Evolutionary conservation across 306 rosid species (phyloP).

Genomic region (Pueraria montana): DNA sequence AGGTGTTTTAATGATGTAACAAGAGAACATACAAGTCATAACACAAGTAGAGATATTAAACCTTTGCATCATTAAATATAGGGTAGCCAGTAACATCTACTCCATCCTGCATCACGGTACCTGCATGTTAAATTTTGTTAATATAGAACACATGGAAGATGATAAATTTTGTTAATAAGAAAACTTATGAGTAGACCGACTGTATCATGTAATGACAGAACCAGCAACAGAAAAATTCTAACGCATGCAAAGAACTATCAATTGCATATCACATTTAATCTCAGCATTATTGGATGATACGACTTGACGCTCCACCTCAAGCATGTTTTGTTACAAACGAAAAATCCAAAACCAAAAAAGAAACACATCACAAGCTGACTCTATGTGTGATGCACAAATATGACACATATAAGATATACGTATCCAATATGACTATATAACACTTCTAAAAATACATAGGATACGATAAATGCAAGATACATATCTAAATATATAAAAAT

Average conservation of each 20-base stretch:
- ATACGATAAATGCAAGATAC: background rate
- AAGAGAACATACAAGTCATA: constrained; percentile 37
- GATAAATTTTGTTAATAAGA: background rate
- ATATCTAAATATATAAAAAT: background rate
- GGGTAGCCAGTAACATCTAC: constrained; percentile 92
- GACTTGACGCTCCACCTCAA: constrained; percentile 1
- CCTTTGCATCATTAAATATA: constrained; percentile 83
- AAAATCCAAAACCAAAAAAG: background rate
- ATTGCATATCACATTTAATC: background rate
- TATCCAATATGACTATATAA: background rate
- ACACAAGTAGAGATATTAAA: constrained; percentile 56
- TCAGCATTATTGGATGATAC: constrained; percentile 11
- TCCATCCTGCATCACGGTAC: constrained; percentile 83
- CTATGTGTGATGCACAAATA: background rate
- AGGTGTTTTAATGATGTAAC: constrained; percentile 61
- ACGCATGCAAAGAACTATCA: background rate
- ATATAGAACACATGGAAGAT: constrained; percentile 11
- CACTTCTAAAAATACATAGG: background rate
- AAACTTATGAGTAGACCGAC: background rate
- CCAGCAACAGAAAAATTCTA: constrained; percentile 17
- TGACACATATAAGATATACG: background rate
- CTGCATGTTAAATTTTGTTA: constrained; percentile 56
- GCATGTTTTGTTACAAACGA: background rate
- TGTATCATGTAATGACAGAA: constrained; percentile 29
- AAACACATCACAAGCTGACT: background rate